phyloP scores from a whole-genome alignment of 345 rosid genomes.

The Brassica juncea region DNA sequence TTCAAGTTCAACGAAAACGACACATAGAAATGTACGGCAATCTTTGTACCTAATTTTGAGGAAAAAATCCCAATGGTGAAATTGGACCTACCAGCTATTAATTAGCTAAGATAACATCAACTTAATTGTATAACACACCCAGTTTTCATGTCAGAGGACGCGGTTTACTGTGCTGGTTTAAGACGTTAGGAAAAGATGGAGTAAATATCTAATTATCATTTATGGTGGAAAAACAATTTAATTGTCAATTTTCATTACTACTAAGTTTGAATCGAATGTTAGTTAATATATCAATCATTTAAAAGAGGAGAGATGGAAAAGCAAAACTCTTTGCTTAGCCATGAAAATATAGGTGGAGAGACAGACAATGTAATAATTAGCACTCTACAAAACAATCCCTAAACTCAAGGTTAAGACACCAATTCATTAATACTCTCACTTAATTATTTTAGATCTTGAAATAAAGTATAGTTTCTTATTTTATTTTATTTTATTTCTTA shows the following conservation, averaged over 20 bases:
- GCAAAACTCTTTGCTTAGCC: constrained; percentile 41
- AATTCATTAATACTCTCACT: constrained; percentile 13
- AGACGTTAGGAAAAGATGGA: constrained; percentile 2
- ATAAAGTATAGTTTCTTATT: not conserved
- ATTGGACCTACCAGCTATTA: constrained; percentile 25
- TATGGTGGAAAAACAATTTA: not conserved
- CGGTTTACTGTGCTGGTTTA: not conserved
- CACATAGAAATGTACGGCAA: not conserved
- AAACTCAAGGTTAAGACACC: constrained; percentile 42
- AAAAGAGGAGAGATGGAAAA: constrained; percentile 33
- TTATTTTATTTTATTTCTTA: not conserved
- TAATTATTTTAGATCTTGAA: constrained; percentile 34
- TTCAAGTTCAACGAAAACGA: constrained; percentile 10
- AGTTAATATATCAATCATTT: constrained; percentile 23
- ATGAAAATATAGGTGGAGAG: constrained; percentile 38
- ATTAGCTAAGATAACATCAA: constrained; percentile 1
- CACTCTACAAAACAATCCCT: constrained; percentile 31
- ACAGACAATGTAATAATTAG: constrained; percentile 36
- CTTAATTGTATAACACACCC: not conserved
- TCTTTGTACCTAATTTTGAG: not conserved
- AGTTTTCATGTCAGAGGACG: not conserved
- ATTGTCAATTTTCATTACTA: not conserved
- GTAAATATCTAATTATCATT: not conserved
- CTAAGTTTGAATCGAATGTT: not conserved
- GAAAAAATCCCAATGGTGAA: not conserved